Evolutionary conservation across 352 stramenopile genomes (phyloP), one percentile per base, ranked within the genome.

Genomic region (Phytopythium helicoides): DNA sequence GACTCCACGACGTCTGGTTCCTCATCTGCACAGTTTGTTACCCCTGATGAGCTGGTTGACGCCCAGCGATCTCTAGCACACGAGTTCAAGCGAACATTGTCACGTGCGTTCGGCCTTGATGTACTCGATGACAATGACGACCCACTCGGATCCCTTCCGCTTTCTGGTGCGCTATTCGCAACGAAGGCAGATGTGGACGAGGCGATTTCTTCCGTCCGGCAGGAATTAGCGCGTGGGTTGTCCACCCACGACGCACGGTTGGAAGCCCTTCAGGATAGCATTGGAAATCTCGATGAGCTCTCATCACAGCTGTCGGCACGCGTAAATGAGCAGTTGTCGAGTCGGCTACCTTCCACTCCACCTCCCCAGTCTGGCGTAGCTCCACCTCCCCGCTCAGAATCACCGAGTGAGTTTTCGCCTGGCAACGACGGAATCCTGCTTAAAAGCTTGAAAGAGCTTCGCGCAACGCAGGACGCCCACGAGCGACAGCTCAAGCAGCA

Each of bases 401-500:
- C 35, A n/a, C 23, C 6, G 8, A n/a, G 42, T 18, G 44, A 38
- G 25, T 37, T 18, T 23, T 5, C 26, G 16, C 16, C 26, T 12
- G 44, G 16, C 9, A 49, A 11, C 44, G 44, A 49, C 6, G 37
- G 25, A n/a, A 41, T 52, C 31, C 57, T 89, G n/a, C 61, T 81
- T 55, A 68, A 75, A 12, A 67, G 80, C 16, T 44, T 89, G 23
- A 74, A 79, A 33, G 73, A 73, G 18, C 55, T 87, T 14, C 70
- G 70, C 28, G 52, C 58, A 23, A 60, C 73, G 14, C 74, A 89
- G 28, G 62, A 73, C 10, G 41, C 58, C 1, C 65, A 81, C 15
- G 41, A 65, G 1, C 55, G 76, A 40, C 69, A 73, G 39, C 59
- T 87, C 19, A 66, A 69, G 18, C 60, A 81, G 8, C 72, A 89